Conservation (phyloP, 768 basidiomycete genomes). For the Podaxis sp. region DNA sequence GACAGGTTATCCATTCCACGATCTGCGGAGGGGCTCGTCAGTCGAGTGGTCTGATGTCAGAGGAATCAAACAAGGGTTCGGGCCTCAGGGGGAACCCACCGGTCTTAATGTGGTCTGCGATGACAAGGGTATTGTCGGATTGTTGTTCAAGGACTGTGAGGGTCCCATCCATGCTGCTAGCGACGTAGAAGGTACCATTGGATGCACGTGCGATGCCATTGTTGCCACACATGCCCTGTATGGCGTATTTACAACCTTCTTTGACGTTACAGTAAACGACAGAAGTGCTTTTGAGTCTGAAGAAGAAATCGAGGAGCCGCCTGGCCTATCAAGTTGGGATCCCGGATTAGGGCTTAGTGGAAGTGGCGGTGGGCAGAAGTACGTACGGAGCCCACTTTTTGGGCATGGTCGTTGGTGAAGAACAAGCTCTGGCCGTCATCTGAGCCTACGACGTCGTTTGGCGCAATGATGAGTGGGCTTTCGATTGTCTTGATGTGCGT, state of each 20-base stretch:
- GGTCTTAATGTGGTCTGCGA: conserved; percentile 48
- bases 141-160: conserved; percentile 55
- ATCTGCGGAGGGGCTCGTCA: conserved; percentile 27
- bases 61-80: neutral
- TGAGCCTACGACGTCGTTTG: conserved; percentile 70
- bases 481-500: conserved; percentile 55
- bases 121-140: conserved; percentile 50
- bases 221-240: conserved; percentile 40
- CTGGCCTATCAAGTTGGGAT: conserved; percentile 11
- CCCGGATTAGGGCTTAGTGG: neutral
- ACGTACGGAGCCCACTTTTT: conserved; percentile 52
- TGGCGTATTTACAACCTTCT: conserved; percentile 57
- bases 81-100: conserved; percentile 33
- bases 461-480: conserved; percentile 52
- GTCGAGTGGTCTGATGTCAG: neutral
- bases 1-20: conserved; percentile 56
- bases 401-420: conserved; percentile 64
- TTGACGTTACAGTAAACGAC: conserved; percentile 64
- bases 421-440: conserved; percentile 61
- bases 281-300: conserved; percentile 36
- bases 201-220: conserved; percentile 60
- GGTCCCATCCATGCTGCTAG: conserved; percentile 36
- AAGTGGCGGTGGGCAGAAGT: neutral
- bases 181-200: conserved; percentile 66
- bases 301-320: conserved; percentile 22